These are phyloP conservation scores for Colletotrichum acutatum DNA, from an alignment of 2,329 filamentous ascomycete species.

Conservation along the genomic window DNA sequence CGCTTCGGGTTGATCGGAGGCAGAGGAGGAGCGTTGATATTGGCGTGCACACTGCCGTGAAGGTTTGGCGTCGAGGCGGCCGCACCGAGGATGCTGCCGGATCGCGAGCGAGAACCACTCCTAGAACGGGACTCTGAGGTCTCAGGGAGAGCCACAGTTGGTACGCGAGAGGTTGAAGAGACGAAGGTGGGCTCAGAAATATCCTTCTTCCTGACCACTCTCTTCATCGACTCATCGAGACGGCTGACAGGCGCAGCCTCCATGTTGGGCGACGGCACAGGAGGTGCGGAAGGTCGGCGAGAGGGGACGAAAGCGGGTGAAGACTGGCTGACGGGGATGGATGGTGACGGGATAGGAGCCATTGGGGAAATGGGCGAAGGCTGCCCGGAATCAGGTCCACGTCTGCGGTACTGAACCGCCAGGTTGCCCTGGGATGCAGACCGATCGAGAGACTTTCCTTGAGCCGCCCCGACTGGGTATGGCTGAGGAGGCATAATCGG, in stretches of 20 bases:
- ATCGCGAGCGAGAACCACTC: constrained; percentile 51
- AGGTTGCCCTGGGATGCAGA: constrained; percentile 47
- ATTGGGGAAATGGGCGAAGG: constrained; percentile 59
- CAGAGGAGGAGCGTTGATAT: constrained; percentile 56
- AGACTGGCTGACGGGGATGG: constrained; percentile 44
- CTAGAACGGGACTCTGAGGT: constrained; percentile 45
- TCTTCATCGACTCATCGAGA: constrained; percentile 52
- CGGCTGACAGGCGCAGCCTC: constrained; percentile 38
- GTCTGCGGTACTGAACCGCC: constrained; percentile 43
- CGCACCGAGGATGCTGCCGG: constrained; percentile 47
- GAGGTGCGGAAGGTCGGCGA: constrained; percentile 47
- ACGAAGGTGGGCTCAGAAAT: constrained; percentile 63
- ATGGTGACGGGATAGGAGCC: constrained; percentile 46
- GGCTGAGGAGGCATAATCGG: constrained; percentile 59
- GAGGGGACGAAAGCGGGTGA: constrained; percentile 46
- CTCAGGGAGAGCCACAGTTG: constrained; percentile 52
- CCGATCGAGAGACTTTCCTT: constrained; percentile 39
- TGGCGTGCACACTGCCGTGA: constrained; percentile 50
- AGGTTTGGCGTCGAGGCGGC: constrained; percentile 51
- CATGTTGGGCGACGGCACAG: constrained; percentile 41
- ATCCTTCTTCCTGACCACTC: constrained; percentile 57
- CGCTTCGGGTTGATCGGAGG: constrained; percentile 70
- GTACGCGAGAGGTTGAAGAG: constrained; percentile 57
- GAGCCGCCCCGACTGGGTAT: constrained; percentile 43
- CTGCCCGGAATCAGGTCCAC: constrained; percentile 51